Base-by-base conservation (phyloP, 2,329 filamentous ascomycete species). In the Chaetomium strumarium region DNA sequence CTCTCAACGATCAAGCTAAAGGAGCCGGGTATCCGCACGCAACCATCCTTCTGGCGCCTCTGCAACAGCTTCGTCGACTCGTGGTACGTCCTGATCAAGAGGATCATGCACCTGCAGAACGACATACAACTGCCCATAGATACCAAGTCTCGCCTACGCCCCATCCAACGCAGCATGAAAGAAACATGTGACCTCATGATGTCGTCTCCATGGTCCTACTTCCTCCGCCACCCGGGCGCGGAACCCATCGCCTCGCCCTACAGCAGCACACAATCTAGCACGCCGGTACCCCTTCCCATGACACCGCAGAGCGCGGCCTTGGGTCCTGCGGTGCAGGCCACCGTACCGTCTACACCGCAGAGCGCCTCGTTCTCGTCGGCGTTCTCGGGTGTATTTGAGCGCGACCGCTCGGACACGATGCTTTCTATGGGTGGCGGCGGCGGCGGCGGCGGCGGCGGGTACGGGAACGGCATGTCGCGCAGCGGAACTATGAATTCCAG, bases 221-320 rank as follows among this genome's bases (percentile, higher is more conserved):
- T 76, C 38, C 55, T 57, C 11, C 56, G 55, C 19, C 56, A 60
- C 19, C 38, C 52, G 3, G 49, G 52, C 16, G 36, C 59, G 19
- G 52, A 53, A 9, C 39, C 46, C n/a, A 30, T 52, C 36, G n/a
- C 38, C 14, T 67, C 62, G 43, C 67, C 68, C 11, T 64, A 65
- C 30, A 58, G 62, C 38, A 50, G 29, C 57, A 6, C 58, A 58
- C 30, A 57, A 24, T 29, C 44, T 29, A 17, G 57, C 20, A 52
- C 65, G 10, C 66, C 54, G 1, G 49, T 52, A 66, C 36, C 69
- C 12, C 29, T 90, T 36, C 90, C 91, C 9, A 90, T 93, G 63
- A 96, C 91, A 1, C 91, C 92, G 8, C 79, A 96, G 56, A 93
- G 88, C 62, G 91, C 90, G 14, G 91, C 91, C 1, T 76, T 96